Evolutionary conservation across 2,329 filamentous ascomycete genomes (phyloP).

Genomic region (Stenocarpella maydis): DNA sequence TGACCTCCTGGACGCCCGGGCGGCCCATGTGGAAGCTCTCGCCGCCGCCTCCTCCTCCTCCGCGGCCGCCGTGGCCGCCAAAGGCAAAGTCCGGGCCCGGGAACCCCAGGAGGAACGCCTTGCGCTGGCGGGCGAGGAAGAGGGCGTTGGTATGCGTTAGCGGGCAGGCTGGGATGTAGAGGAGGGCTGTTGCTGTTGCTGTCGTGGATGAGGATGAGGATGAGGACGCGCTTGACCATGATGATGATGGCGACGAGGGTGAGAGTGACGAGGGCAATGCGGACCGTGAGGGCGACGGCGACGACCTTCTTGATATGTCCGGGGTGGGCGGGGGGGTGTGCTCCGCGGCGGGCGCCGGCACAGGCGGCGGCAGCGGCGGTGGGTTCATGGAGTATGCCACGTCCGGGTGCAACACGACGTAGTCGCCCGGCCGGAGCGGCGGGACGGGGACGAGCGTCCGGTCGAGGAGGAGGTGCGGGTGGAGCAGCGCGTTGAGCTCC

Average conservation of each 20-base stretch:
- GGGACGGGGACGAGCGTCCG: slow-evolving; percentile 76
- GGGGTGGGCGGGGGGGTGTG: background rate
- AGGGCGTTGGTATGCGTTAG: slow-evolving; percentile 53
- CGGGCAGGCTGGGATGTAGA: slow-evolving; percentile 53
- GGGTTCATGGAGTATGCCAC: slow-evolving; percentile 68
- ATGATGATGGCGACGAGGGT: background rate
- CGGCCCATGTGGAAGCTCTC: slow-evolving; percentile 47
- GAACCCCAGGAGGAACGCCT: slow-evolving; percentile 51
- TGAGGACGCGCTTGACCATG: too few relatives aligned
- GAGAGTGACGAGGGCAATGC: background rate
- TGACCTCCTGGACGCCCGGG: slow-evolving; percentile 49
- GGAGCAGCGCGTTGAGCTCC: slow-evolving; percentile 72
- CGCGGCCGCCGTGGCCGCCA: slow-evolving; percentile 37
- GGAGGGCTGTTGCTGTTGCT: slow-evolving; percentile 38
- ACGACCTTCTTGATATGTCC: background rate
- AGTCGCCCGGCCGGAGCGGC: slow-evolving; percentile 75
- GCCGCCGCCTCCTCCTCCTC: too few relatives aligned
- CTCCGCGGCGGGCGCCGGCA: background rate
- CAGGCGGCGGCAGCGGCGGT: slow-evolving; percentile 32
- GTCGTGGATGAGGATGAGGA: background rate
- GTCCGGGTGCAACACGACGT: slow-evolving; percentile 79
- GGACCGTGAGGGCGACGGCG: background rate
- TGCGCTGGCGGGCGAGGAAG: slow-evolving; percentile 52
- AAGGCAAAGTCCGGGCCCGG: slow-evolving; percentile 53
- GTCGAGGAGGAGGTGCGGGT: slow-evolving; percentile 75